Evolutionary conservation across 2,329 filamentous ascomycete species (phyloP).

Genomic region (Cercospora berteroae): DNA sequence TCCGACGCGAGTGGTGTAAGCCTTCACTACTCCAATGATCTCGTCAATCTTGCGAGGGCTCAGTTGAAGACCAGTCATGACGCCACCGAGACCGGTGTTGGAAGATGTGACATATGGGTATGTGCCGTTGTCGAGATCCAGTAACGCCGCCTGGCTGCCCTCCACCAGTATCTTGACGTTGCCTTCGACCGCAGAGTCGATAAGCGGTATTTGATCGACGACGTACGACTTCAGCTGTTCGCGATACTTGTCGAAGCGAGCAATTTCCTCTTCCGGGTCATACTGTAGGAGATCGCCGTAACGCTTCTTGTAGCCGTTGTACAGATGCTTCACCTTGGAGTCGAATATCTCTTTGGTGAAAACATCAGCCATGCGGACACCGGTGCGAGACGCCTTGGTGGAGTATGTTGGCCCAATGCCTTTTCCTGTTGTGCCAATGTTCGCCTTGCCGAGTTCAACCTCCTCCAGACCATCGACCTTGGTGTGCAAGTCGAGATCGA

Average conservation of each 20-base stretch:
- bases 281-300: conserved; percentile 66
- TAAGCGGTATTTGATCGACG: conserved; percentile 65
- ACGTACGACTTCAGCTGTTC: conserved; percentile 59
- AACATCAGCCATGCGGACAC: conserved; percentile 65
- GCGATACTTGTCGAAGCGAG: conserved; percentile 59
- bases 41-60: conserved; percentile 61
- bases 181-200: conserved; percentile 59
- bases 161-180: conserved; percentile 65
- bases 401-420: conserved; percentile 58
- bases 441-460: conserved; percentile 50
- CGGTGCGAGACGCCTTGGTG: conserved; percentile 63
- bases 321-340: conserved; percentile 61
- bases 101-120: conserved; percentile 63
- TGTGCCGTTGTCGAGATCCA: conserved; percentile 63
- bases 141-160: conserved; percentile 66
- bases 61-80: conserved; percentile 62
- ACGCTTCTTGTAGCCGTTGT: conserved; percentile 62
- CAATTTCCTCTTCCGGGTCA: conserved; percentile 69
- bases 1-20: conserved; percentile 60
- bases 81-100: conserved; percentile 59
- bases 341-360: conserved; percentile 67
- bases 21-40: conserved; percentile 66
- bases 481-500: conserved; percentile 65
- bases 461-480: conserved; percentile 66
- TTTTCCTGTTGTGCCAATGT: conserved; percentile 53